phyloP scores from a whole-genome alignment of 768 basidiomycete species.

The Glaciozyma antarctica region DNA sequence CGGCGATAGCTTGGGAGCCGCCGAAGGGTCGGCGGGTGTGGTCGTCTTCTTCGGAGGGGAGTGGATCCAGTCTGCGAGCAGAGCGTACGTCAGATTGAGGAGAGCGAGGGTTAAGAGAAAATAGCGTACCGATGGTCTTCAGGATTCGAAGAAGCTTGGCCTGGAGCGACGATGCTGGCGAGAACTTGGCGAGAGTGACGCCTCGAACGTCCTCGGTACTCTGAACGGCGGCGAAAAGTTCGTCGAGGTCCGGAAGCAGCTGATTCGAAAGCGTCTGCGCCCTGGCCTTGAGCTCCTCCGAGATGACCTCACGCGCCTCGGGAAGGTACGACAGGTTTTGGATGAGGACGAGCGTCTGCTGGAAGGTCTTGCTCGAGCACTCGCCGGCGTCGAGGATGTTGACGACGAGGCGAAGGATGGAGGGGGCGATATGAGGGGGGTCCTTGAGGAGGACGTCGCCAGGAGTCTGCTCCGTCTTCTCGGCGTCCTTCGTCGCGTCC shows the following conservation, averaged over 20 bases:
- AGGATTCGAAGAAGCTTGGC: constrained; percentile 91
- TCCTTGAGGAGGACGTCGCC: constrained; percentile 47
- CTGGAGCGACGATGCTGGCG: constrained; percentile 84
- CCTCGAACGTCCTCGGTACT: constrained; percentile 33
- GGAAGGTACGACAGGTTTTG: constrained; percentile 83
- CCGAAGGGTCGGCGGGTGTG: not conserved
- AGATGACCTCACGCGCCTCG: constrained; percentile 77
- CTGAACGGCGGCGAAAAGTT: constrained; percentile 57
- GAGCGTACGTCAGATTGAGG: not conserved
- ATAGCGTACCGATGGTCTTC: constrained; percentile 76
- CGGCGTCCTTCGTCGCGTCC: constrained; percentile 43
- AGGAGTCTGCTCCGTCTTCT: constrained; percentile 39
- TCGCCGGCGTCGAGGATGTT: constrained; percentile 97
- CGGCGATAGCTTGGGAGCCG: constrained; percentile 10
- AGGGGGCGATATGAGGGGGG: constrained; percentile 74
- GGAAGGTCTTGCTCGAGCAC: constrained; percentile 92
- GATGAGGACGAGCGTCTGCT: constrained; percentile 80
- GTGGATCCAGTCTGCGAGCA: constrained; percentile 3
- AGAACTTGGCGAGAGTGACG: constrained; percentile 65
- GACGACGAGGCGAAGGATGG: constrained; percentile 80
- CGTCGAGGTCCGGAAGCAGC: constrained; percentile 66
- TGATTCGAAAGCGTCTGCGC: constrained; percentile 78
- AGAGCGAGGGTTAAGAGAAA: constrained; percentile 51
- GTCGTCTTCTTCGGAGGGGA: constrained; percentile 12
- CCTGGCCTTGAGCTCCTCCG: constrained; percentile 72